phyloP scores from a whole-genome alignment of 2,329 filamentous ascomycete species.

The Tolypocladium inflatum region DNA sequence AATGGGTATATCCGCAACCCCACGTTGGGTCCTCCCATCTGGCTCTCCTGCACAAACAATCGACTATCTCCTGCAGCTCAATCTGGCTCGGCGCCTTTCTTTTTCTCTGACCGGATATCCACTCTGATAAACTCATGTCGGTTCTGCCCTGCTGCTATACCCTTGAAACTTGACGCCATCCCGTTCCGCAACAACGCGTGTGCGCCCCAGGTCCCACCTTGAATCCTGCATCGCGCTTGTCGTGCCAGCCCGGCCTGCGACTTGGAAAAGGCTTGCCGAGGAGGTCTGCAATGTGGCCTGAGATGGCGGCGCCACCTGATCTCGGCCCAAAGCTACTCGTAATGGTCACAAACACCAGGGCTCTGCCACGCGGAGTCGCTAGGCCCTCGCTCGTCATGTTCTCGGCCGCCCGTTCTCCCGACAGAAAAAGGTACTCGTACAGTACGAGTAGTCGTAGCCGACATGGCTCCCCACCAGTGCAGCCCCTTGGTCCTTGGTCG shows the following conservation, averaged over 20 bases:
- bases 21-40: neutral
- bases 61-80: neutral
- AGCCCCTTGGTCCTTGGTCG: neutral
- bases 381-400: neutral
- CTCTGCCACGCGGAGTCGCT: neutral
- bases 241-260: neutral
- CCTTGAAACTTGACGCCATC: neutral
- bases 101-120: conserved; percentile 2
- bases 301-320: neutral
- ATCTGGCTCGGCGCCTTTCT: neutral
- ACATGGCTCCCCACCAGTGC: neutral
- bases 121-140: neutral
- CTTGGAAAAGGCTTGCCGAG: neutral
- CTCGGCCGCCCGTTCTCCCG: neutral
- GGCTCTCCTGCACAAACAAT: neutral
- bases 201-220: neutral
- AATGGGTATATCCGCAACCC: neutral
- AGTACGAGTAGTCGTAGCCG: neutral
- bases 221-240: neutral
- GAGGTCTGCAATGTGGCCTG: neutral
- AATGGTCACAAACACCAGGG: neutral
- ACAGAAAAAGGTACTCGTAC: neutral
- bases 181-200: neutral
- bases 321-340: neutral
- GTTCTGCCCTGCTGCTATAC: neutral